Conservation (phyloP, 257 asterid genomes). For the Jacaranda copaia region DNA sequence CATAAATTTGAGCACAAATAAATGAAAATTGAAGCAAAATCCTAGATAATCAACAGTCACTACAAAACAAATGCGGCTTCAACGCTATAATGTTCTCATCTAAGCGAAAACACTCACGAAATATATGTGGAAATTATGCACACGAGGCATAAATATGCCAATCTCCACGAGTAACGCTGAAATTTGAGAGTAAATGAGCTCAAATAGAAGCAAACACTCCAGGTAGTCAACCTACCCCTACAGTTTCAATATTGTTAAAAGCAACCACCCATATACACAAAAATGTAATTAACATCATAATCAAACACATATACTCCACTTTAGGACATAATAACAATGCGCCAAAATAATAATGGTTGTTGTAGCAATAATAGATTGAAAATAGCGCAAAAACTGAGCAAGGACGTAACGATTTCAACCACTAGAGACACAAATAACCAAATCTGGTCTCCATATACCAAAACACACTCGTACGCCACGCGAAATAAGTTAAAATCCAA, state of each 20-base stretch:
- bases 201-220: background rate
- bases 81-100: background rate
- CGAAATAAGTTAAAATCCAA: background rate
- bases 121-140: background rate
- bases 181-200: slow-evolving; percentile 11
- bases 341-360: background rate
- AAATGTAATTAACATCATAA: slow-evolving; percentile 10
- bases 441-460: slow-evolving; percentile 2
- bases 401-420: background rate
- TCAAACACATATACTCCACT: background rate
- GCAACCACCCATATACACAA: background rate
- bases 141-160: background rate
- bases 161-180: background rate
- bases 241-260: background rate
- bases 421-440: slow-evolving; percentile 11
- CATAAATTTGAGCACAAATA: slow-evolving; percentile 2
- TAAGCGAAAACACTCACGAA: background rate
- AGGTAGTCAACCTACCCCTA: background rate
- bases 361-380: background rate
- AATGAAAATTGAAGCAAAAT: background rate
- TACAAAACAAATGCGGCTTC: background rate
- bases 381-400: slow-evolving; percentile 13
- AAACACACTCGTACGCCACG: slow-evolving; percentile 7
- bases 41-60: background rate
- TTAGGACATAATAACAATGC: background rate